Evolutionary conservation across 371 early-diverging fungal genomes (phyloP).

Genomic region (Saksenaea vasiformis): DNA sequence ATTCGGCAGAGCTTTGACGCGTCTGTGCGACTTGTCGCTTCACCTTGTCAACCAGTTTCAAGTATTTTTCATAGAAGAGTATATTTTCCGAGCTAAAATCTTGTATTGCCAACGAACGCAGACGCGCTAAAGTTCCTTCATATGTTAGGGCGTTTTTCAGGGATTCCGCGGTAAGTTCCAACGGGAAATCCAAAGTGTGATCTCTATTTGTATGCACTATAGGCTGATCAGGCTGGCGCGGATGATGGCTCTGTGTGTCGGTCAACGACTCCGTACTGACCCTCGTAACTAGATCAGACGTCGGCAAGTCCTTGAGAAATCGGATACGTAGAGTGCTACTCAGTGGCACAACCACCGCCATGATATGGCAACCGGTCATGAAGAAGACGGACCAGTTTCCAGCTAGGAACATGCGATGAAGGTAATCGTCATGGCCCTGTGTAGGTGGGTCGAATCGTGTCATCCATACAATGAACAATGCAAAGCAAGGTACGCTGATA

Average conservation of each 20-base stretch:
- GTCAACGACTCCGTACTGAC: background rate
- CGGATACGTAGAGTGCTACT: background rate
- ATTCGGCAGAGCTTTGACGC: background rate
- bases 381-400: constrained; percentile 28
- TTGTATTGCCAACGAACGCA: constrained; percentile 37
- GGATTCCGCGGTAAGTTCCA: constrained; percentile 20
- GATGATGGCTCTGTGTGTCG: background rate
- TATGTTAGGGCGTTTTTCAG: constrained; percentile 23
- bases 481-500: constrained; percentile 27
- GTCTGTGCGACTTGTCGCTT: background rate
- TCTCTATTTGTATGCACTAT: background rate
- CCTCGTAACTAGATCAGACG: background rate
- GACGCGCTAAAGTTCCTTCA: constrained; percentile 18
- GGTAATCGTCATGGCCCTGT: background rate
- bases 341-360: constrained; percentile 31
- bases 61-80: constrained; percentile 38
- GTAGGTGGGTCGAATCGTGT: background rate
- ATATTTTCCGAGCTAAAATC: constrained; percentile 50
- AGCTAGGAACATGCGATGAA: constrained; percentile 8
- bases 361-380: constrained; percentile 22
- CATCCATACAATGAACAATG: constrained; percentile 29
- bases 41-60: constrained; percentile 23
- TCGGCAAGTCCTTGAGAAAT: background rate
- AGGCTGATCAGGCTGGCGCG: background rate
- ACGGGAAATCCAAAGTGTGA: background rate